Evolutionary conservation across 345 rosid genomes (phyloP), one percentile per base, ranked within the genome.

Genomic region (Geranium brycei): DNA sequence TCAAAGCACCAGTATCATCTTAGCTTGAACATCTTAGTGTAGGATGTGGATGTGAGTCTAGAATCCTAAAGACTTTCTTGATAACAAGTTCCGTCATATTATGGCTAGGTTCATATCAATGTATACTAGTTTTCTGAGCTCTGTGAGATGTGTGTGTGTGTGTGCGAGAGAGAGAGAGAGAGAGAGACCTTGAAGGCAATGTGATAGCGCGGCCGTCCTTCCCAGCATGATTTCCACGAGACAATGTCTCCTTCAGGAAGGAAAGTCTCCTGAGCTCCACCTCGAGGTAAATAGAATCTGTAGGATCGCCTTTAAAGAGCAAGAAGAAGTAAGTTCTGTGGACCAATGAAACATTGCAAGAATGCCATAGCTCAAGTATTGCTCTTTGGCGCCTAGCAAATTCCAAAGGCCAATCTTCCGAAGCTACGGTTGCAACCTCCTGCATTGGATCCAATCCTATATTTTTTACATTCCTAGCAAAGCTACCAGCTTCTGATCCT

Each of bases 251-350:
- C 77, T 86, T 81, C 69, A 93, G 86, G 82, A 85, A 93, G 62
- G 85, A 80, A 63, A 93, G 96, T 68, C 96, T 82, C 72, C 95
- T 82, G 51, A 82, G 79, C 84, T 93, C 99, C 32, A 93, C 99
- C 72, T 83, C 99, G 66, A 88, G 77, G 84, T 93, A 93, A 62
- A 88, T 84, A 53, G 95, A 90, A 82, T 93, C 99, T 1, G 83
- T 64, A n/a, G 83, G 89, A 64, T 93, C 97, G 51, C 99, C 99
- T 71, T 77, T 86, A 70, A 93, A 88, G 68, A 93, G 96, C 78
- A 93, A 77, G 82, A 82, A 90, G 79, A 93, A 93, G 69, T 90
- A 93, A 5, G 99, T 93, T 73, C 99, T 81, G 75, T 93, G 95
- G 60, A 90, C 79, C 80, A 93, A 65, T 19, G 97, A 86, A 64